Conservation (phyloP, 2,329 filamentous ascomycete genomes). For the Clarireedia homoeocarpa region DNA sequence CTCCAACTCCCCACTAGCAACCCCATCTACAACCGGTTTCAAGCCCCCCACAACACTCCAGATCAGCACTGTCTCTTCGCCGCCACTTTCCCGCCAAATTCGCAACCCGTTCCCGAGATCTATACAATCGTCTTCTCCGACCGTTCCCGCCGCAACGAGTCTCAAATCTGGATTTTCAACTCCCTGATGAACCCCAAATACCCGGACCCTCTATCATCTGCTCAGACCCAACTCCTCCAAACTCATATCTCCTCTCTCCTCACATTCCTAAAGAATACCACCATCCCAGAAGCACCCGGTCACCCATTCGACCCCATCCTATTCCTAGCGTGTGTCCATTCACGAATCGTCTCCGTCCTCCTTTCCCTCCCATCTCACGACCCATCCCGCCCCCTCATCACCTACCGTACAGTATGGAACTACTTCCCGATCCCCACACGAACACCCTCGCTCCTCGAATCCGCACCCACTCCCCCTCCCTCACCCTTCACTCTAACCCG, state of each 20-base stretch:
- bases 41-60: constrained; percentile 24
- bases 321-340: constrained; percentile 21
- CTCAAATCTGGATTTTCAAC: constrained; percentile 28
- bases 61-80: constrained; percentile 25
- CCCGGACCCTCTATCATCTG: constrained; percentile 9
- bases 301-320: constrained; percentile 25
- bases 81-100: constrained; percentile 18
- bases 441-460: not conserved
- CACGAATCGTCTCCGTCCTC: constrained; percentile 12
- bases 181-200: constrained; percentile 13
- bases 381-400: constrained; percentile 6
- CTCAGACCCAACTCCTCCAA: constrained; percentile 4
- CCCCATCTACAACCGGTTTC: constrained; percentile 24
- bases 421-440: not conserved
- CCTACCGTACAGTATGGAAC: constrained; percentile 6
- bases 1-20: constrained; percentile 24
- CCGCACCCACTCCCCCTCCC: constrained; percentile 7
- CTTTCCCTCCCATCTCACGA: constrained; percentile 8
- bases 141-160: constrained; percentile 24
- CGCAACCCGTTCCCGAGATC: constrained; percentile 3
- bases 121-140: constrained; percentile 27
- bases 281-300: constrained; percentile 24
- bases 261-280: constrained; percentile 16
- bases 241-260: constrained; percentile 14
- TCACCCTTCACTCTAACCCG: constrained; percentile 14